Conservation (phyloP, 257 asterid genomes). For the Anisodus tanguticus region DNA sequence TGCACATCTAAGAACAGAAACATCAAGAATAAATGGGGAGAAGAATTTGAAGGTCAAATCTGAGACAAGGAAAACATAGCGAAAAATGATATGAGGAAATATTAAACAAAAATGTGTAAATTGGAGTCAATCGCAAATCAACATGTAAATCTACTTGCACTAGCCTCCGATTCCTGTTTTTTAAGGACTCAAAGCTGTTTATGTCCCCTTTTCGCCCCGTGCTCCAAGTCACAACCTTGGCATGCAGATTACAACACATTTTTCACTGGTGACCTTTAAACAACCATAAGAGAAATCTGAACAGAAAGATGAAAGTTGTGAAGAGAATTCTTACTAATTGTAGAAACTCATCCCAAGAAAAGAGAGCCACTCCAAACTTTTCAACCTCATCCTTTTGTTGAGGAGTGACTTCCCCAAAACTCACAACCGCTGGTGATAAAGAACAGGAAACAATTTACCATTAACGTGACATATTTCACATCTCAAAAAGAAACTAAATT, state of each 20-base stretch:
- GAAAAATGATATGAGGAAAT: background rate
- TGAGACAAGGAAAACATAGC: background rate
- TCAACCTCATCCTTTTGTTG: constrained; percentile 73
- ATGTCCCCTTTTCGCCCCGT: background rate
- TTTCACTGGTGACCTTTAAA: background rate
- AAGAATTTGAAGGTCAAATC: background rate
- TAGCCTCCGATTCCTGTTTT: background rate
- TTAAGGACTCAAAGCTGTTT: background rate
- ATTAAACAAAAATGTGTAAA: constrained; percentile 1
- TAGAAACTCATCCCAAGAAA: constrained; percentile 86
- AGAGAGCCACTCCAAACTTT: constrained; percentile 58
- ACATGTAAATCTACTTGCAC: background rate
- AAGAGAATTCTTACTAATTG: constrained; percentile 58
- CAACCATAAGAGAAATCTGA: background rate
- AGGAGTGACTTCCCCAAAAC: constrained; percentile 78
- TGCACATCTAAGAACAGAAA: background rate
- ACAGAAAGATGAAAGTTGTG: constrained; percentile 19
- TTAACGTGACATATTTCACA: background rate
- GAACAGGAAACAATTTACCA: constrained; percentile 8
- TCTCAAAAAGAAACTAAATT: background rate
- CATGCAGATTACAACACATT: background rate
- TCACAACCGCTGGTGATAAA: constrained; percentile 69
- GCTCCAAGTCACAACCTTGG: background rate
- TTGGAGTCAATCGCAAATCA: background rate
- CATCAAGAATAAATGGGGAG: background rate